Evolutionary conservation across 163 green algal genomes (phyloP).

Genomic region (Chlorella variabilis): DNA sequence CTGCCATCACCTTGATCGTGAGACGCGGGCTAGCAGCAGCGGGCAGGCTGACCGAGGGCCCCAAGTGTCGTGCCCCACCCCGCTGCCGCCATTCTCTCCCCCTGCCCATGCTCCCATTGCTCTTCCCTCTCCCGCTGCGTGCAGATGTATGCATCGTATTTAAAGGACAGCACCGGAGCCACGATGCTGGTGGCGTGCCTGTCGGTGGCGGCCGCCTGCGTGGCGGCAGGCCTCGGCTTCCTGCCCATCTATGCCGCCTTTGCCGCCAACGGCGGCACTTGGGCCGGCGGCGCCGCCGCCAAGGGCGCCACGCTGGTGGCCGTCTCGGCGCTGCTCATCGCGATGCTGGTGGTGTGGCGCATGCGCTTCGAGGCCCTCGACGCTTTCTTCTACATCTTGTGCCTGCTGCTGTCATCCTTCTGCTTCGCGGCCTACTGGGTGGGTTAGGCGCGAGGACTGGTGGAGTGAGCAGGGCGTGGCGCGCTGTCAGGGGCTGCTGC

Average conservation of each 20-base stretch:
- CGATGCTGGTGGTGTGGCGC: neutral
- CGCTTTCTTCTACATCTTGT: neutral
- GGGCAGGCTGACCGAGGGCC: no score
- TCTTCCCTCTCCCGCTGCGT: neutral
- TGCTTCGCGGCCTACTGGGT: conserved; percentile 1
- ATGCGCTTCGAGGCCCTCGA: neutral
- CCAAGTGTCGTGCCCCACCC: no score
- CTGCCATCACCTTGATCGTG: neutral
- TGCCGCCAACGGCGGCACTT: neutral
- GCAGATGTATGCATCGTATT: neutral
- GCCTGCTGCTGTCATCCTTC: neutral
- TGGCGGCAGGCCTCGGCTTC: neutral
- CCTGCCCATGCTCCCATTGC: no score
- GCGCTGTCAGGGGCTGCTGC: no score
- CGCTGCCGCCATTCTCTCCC: no score
- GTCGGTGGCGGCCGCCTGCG: neutral
- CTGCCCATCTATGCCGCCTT: neutral
- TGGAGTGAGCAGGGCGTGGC: no score
- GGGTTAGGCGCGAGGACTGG: no score
- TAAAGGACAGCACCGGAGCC: neutral
- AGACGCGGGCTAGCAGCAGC: neutral
- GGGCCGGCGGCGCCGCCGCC: neutral
- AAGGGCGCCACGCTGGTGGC: neutral
- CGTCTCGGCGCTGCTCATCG: neutral
- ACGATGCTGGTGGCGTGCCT: neutral